Evolutionary conservation across 1,284 basidiomycete genomes (phyloP).

Genomic region (Omphalotus olearius): DNA sequence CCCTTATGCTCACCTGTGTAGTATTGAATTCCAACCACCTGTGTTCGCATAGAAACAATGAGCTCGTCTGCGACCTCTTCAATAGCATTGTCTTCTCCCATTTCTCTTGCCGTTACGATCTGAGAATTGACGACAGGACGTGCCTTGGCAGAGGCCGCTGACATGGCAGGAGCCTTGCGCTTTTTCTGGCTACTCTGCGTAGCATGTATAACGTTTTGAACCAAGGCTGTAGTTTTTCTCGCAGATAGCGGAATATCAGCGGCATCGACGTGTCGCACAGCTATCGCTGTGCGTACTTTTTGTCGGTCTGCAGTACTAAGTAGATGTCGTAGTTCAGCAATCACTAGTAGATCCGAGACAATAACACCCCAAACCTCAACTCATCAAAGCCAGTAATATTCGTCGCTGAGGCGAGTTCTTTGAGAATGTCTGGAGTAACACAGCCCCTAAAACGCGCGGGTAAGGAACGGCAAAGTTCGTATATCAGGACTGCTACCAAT

Average conservation of each 20-base stretch:
- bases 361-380: conserved; percentile 38
- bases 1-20: conserved; percentile 50
- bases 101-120: conserved; percentile 30
- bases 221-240: conserved; percentile 17
- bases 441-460: conserved; percentile 53
- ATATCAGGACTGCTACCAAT: conserved; percentile 53
- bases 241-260: conserved; percentile 47
- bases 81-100: conserved; percentile 33
- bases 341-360: background rate
- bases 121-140: conserved; percentile 15
- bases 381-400: conserved; percentile 45
- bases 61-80: conserved; percentile 61
- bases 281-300: conserved; percentile 57
- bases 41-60: conserved; percentile 54
- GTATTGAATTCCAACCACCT: conserved; percentile 80
- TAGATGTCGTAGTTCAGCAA: background rate
- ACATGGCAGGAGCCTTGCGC: conserved; percentile 19
- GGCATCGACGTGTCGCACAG: conserved; percentile 47
- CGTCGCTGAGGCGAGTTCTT: conserved; percentile 40
- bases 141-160: background rate
- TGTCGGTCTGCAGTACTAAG: conserved; percentile 52
- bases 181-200: conserved; percentile 21
- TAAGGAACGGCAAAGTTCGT: background rate
- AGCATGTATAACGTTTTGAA: background rate
- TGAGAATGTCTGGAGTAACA: conserved; percentile 55